Conservation (phyloP, 768 basidiomycete species). For the Psilocybe subaeruginosa region DNA sequence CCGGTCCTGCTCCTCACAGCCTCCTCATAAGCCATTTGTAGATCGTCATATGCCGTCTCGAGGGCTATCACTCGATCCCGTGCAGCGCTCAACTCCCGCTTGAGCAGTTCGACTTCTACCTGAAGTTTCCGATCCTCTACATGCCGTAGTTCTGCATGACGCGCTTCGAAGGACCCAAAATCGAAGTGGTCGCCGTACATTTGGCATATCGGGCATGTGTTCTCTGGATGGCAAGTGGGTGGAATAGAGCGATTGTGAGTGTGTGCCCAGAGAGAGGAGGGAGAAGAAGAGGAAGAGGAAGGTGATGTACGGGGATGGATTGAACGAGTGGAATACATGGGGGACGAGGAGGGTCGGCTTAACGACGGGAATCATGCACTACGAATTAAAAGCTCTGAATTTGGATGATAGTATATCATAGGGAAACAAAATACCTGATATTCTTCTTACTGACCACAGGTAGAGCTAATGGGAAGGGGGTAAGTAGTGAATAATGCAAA, state of each 20-base stretch:
- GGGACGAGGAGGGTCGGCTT: too few species aligned
- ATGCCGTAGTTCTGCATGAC: neutral
- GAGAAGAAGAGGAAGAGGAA: too few species aligned
- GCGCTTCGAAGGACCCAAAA: neutral
- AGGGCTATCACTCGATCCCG: slow-evolving; percentile 10
- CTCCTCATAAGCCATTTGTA: neutral
- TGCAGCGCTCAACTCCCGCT: neutral
- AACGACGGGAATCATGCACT: too few species aligned
- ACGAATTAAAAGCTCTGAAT: too few species aligned
- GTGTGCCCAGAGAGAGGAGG: neutral
- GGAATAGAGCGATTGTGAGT: neutral
- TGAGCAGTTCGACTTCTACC: neutral
- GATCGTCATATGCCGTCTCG: slow-evolving; percentile 11
- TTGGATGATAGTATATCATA: too few species aligned
- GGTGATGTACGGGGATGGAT: neutral
- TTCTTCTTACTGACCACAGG: too few species aligned
- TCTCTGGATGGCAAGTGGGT: neutral
- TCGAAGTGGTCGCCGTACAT: neutral
- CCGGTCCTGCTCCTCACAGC: neutral
- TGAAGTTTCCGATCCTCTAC: neutral
- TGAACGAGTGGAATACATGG: neutral
- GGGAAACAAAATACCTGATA: too few species aligned
- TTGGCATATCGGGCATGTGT: neutral
- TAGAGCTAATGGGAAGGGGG: too few species aligned
- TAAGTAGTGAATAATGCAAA: too few species aligned